phyloP scores from a whole-genome alignment of 1,139 yeast species.

The Pichia sp. region DNA sequence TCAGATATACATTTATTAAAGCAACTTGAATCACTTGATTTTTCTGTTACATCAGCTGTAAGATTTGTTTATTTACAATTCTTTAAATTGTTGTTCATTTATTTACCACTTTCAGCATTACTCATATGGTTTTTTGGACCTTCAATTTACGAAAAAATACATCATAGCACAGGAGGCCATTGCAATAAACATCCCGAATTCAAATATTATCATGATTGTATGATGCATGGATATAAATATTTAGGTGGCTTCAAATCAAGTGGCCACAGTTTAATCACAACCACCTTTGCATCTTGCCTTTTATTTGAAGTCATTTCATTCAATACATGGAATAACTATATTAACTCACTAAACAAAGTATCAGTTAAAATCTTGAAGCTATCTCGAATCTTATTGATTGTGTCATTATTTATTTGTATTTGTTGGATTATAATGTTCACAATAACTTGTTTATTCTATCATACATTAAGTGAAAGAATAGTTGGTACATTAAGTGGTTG shows the following conservation, averaged over 20 bases:
- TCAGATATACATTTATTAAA: constrained; percentile 2
- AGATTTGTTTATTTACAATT: not conserved
- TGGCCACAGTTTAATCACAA: constrained; percentile 54
- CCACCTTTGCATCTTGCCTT: constrained; percentile 40
- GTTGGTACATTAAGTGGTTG: constrained; percentile 46
- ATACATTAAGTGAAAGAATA: constrained; percentile 50
- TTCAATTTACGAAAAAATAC: constrained; percentile 39
- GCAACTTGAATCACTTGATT: constrained; percentile 3
- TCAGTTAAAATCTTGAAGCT: not conserved
- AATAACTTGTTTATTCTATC: constrained; percentile 57
- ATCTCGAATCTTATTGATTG: not conserved
- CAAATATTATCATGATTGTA: constrained; percentile 19
- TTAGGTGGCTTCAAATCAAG: constrained; percentile 55
- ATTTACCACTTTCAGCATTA: constrained; percentile 22
- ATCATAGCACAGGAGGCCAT: constrained; percentile 37
- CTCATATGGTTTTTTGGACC: constrained; percentile 35
- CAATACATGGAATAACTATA: constrained; percentile 7
- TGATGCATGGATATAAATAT: constrained; percentile 33
- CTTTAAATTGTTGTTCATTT: constrained; percentile 16
- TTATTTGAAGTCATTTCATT: constrained; percentile 34
- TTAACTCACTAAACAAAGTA: not conserved
- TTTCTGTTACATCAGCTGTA: not conserved
- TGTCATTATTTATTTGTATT: not conserved
- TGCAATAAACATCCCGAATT: constrained; percentile 27
- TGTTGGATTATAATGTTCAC: constrained; percentile 31